Conservation (phyloP, 2,329 filamentous ascomycete species). For the Penicillium sp. region DNA sequence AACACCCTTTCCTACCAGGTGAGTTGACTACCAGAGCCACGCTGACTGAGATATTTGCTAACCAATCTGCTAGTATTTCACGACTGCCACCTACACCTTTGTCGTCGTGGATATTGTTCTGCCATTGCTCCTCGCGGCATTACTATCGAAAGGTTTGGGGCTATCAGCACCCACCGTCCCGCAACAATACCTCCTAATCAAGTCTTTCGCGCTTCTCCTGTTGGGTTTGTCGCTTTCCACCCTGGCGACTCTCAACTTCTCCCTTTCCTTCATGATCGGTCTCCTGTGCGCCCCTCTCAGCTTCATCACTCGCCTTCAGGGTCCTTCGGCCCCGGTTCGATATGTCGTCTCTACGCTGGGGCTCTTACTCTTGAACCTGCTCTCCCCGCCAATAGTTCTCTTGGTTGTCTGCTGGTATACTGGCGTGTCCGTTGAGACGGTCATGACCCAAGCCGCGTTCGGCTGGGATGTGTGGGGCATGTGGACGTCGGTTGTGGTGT, state of each 20-base stretch:
- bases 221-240: slow-evolving; percentile 89
- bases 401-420: slow-evolving; percentile 51
- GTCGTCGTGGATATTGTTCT: slow-evolving; percentile 55
- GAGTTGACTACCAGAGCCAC: slow-evolving; percentile 33
- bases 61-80: slow-evolving; percentile 52
- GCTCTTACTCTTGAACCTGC: slow-evolving; percentile 54
- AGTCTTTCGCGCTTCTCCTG: slow-evolving; percentile 88
- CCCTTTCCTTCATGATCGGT: slow-evolving; percentile 80
- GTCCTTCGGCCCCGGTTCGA: slow-evolving; percentile 20
- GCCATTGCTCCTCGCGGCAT: slow-evolving; percentile 56
- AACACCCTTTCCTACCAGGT: slow-evolving; percentile 69
- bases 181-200: slow-evolving; percentile 75
- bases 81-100: slow-evolving; percentile 59
- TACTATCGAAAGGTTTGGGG: slow-evolving; percentile 49
- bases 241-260: slow-evolving; percentile 94
- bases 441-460: slow-evolving; percentile 73
- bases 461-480: slow-evolving; percentile 87
- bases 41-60: slow-evolving; percentile 9
- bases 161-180: slow-evolving; percentile 52
- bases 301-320: slow-evolving; percentile 54
- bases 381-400: slow-evolving; percentile 61
- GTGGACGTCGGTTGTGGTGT: slow-evolving; percentile 86
- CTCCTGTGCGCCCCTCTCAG: slow-evolving; percentile 73
- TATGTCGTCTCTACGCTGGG: slow-evolving; percentile 37
- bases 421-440: slow-evolving; percentile 51